Percentiles rank a stretch among this genome's conserved stretches.
These are phyloP conservation scores for Cryptococcus maquisensis DNA, from an alignment of 1,284 basidiomycete species.

Conservation along the genomic window DNA sequence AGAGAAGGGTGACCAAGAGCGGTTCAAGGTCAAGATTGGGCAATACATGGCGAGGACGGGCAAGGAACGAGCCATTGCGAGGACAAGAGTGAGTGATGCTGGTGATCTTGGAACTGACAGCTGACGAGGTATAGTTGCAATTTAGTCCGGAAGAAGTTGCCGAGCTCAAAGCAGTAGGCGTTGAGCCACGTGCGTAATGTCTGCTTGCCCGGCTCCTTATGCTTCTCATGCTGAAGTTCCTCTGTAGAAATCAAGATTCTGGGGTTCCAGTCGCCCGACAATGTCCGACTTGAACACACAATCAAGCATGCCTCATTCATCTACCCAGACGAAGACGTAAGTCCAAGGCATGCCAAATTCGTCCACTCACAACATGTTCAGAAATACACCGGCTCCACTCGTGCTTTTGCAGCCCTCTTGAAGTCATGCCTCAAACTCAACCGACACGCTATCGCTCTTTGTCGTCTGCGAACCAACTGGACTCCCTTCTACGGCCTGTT, in stretches of 20 bases:
- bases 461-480: conserved; percentile 66
- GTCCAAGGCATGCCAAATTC: conserved; percentile 17
- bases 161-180: conserved; percentile 70
- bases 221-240: not conserved
- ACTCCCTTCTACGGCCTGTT: conserved; percentile 78
- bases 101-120: not conserved
- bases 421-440: conserved; percentile 75
- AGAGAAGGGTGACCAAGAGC: conserved; percentile 48
- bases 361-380: not conserved
- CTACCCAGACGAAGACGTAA: conserved; percentile 83
- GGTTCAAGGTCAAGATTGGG: conserved; percentile 35
- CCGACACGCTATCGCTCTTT: conserved; percentile 74
- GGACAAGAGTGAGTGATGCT: conserved; percentile 48
- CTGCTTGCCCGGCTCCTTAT: not conserved
- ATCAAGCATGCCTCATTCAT: conserved; percentile 88
- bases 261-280: conserved; percentile 76
- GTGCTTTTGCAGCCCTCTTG: conserved; percentile 83
- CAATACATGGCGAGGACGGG: not conserved
- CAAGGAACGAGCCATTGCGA: conserved; percentile 23
- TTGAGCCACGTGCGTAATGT: conserved; percentile 62
- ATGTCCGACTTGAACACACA: conserved; percentile 78
- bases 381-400: conserved; percentile 82
- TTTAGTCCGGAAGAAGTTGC: conserved; percentile 79
- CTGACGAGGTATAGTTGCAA: conserved; percentile 57
- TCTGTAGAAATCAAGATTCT: conserved; percentile 74